A percentile compares a stretch with the other conserved stretches of the same genome.
phyloP scores from a whole-genome alignment of 2,329 filamentous ascomycete genomes.

The Penicillium sp. region DNA sequence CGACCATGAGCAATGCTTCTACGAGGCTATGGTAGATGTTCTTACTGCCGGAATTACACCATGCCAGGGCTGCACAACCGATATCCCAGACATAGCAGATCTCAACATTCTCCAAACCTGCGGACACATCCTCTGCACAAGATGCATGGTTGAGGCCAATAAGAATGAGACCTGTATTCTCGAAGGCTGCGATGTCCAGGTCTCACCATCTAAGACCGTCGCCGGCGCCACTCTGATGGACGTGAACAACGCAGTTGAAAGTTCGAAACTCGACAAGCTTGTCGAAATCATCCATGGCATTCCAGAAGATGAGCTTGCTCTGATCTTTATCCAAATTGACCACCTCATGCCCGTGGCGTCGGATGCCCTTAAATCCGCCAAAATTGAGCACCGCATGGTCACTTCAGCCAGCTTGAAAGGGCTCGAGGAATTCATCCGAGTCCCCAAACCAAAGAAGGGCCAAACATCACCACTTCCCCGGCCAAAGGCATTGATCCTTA shows the following conservation, averaged over 20 bases:
- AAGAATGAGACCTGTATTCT: conserved; percentile 41
- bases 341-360: conserved; percentile 45
- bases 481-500: conserved; percentile 57
- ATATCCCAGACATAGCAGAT: conserved; percentile 27
- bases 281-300: conserved; percentile 47
- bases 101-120: conserved; percentile 50
- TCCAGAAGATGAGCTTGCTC: conserved; percentile 49
- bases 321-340: conserved; percentile 58
- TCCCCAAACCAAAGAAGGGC: background rate
- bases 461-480: background rate
- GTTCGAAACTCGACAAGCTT: conserved; percentile 52
- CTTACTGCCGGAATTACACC: conserved; percentile 12
- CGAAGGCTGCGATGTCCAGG: conserved; percentile 42
- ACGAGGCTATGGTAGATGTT: conserved; percentile 19
- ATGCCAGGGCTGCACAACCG: conserved; percentile 30
- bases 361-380: conserved; percentile 27
- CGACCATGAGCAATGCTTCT: conserved; percentile 26
- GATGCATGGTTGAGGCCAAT: conserved; percentile 34
- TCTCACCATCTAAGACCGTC: conserved; percentile 44
- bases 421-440: conserved; percentile 38
- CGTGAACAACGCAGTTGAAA: conserved; percentile 35
- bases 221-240: conserved; percentile 38
- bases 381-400: conserved; percentile 41
- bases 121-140: conserved; percentile 54
- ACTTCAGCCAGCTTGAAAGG: conserved; percentile 25